Percentiles rank a stretch among this genome's conserved stretches.
Evolutionary conservation across 2,329 filamentous ascomycete genomes (phyloP).

Genomic region (Sporothrix curviconia): DNA sequence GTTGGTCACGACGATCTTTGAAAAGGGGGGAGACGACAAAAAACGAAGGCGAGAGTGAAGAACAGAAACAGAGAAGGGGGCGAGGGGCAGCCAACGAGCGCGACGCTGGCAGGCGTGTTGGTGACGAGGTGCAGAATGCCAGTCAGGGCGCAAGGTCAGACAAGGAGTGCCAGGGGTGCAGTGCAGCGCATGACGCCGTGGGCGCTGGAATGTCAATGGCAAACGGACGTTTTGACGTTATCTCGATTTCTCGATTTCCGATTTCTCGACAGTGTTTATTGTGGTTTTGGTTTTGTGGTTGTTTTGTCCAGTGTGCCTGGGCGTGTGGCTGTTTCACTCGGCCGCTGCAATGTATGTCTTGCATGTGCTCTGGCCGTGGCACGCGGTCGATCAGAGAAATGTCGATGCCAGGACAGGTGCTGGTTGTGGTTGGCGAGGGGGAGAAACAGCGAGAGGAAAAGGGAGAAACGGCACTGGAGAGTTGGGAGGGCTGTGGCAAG

Average conservation of each 20-base stretch:
- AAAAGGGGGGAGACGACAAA: background rate
- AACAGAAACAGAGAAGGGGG: background rate
- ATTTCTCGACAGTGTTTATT: background rate
- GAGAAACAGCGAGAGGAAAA: background rate
- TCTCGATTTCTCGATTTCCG: too few species aligned
- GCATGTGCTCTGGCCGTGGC: background rate
- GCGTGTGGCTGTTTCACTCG: too few species aligned
- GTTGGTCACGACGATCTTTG: constrained; percentile 8
- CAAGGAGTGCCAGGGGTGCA: background rate
- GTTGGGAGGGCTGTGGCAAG: background rate
- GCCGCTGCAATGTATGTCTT: background rate
- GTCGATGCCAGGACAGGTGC: background rate
- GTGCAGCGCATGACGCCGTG: background rate
- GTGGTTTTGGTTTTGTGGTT: background rate
- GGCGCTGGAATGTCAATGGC: background rate
- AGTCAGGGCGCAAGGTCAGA: background rate
- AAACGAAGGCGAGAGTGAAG: background rate
- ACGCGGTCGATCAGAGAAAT: constrained; percentile 5
- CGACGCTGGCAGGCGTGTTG: background rate
- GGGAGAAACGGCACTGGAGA: background rate
- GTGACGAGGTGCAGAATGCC: constrained; percentile 1
- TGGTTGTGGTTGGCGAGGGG: background rate
- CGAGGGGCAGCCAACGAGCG: background rate
- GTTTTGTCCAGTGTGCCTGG: too few species aligned
- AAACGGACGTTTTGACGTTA: background rate